phyloP scores from a whole-genome alignment of 805 yeast species.

The Yarrowia hollandica region DNA sequence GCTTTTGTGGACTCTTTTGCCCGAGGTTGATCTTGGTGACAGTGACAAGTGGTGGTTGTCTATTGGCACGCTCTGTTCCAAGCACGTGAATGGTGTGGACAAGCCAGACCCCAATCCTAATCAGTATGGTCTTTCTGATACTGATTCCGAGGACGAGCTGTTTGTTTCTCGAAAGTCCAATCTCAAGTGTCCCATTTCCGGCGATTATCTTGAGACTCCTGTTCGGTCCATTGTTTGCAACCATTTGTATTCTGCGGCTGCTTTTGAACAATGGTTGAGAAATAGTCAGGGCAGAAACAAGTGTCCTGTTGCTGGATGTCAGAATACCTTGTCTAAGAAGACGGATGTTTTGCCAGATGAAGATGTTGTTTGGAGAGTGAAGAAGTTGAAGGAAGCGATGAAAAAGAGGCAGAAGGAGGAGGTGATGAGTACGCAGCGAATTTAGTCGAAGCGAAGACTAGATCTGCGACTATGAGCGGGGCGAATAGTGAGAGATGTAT shows the following conservation, averaged over 20 bases:
- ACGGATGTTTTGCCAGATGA: background rate
- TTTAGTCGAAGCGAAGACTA: background rate
- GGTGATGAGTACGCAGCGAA: background rate
- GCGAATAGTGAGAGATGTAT: background rate
- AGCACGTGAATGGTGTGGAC: background rate
- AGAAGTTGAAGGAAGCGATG: background rate
- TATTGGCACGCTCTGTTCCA: background rate
- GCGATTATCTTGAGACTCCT: background rate
- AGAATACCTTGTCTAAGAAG: background rate
- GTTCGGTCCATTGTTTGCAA: background rate
- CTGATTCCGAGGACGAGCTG: conserved; percentile 2
- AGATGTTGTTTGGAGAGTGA: background rate
- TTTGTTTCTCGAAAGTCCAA: conserved; percentile 10
- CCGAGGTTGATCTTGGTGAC: background rate
- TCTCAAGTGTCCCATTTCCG: conserved; percentile 20
- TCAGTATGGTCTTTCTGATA: background rate
- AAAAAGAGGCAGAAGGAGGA: background rate
- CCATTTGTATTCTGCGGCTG: background rate
- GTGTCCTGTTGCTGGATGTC: conserved; percentile 19
- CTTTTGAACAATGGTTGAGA: background rate
- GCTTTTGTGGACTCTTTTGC: conserved; percentile 1
- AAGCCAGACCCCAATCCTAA: background rate
- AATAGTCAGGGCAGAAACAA: background rate
- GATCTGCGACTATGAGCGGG: too few relatives aligned
- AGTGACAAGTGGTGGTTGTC: conserved; percentile 7